A percentile compares a stretch with the other conserved stretches of the same genome.
Evolutionary conservation across 2,329 filamentous ascomycete species (phyloP).

Genomic region (Hymenotorrendiella dingleyae): DNA sequence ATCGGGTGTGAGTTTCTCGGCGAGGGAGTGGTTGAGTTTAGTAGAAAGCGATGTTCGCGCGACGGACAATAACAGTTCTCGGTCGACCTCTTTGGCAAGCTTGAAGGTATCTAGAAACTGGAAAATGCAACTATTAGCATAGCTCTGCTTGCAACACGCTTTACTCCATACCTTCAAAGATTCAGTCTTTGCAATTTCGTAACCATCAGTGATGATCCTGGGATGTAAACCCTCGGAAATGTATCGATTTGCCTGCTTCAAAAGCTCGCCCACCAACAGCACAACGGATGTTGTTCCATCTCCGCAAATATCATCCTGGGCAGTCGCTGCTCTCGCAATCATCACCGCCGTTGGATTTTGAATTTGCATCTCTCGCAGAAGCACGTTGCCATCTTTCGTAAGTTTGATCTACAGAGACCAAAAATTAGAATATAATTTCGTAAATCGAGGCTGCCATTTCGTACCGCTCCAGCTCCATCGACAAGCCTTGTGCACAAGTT

Average conservation of each 20-base stretch:
- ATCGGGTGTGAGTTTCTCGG: slow-evolving; percentile 84
- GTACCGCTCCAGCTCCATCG: slow-evolving; percentile 63
- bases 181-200: slow-evolving; percentile 93
- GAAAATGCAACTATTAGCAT: slow-evolving; percentile 14
- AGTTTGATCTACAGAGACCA: slow-evolving; percentile 71
- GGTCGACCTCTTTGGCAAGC: slow-evolving; percentile 78
- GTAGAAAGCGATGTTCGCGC: slow-evolving; percentile 92
- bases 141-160: background rate
- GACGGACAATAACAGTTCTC: slow-evolving; percentile 88
- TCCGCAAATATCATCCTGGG: slow-evolving; percentile 96
- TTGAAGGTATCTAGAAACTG: slow-evolving; percentile 95
- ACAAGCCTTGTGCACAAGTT: slow-evolving; percentile 47
- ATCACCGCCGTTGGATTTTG: slow-evolving; percentile 95
- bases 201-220: slow-evolving; percentile 93
- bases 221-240: slow-evolving; percentile 97
- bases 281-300: slow-evolving; percentile 98
- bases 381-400: slow-evolving; percentile 96
- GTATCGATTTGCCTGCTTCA: slow-evolving; percentile 96
- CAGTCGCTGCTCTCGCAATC: slow-evolving; percentile 79
- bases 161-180: slow-evolving; percentile 64
- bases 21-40: slow-evolving; percentile 85
- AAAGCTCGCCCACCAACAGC: slow-evolving; percentile 85
- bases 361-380: slow-evolving; percentile 79
- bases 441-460: slow-evolving; percentile 17
- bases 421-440: slow-evolving; percentile 21